Evolutionary conservation across 1,139 yeast genomes (phyloP).

Genomic region (Diutina neorugosa): DNA sequence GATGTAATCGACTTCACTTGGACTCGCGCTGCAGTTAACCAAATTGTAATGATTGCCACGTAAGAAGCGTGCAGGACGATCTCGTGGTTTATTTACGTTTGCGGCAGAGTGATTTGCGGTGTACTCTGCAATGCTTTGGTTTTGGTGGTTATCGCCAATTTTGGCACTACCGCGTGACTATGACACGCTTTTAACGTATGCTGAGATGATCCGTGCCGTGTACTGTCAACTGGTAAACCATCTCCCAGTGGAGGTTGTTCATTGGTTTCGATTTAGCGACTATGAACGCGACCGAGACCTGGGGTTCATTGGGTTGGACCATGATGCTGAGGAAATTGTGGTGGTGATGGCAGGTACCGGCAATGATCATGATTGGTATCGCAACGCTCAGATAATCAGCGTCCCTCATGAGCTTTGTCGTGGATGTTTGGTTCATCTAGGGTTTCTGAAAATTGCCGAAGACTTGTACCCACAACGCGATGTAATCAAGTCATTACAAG

Average conservation of each 20-base stretch:
- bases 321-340: slow-evolving; percentile 19
- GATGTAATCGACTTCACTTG: slow-evolving; percentile 28
- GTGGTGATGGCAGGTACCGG: slow-evolving; percentile 47
- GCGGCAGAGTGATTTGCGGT: not conserved
- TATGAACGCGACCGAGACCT: slow-evolving; percentile 37
- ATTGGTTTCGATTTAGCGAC: slow-evolving; percentile 24
- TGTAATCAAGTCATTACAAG: slow-evolving; percentile 17
- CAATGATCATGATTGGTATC: slow-evolving; percentile 42
- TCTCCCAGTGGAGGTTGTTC: slow-evolving; percentile 17
- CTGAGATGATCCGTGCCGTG: slow-evolving; percentile 24
- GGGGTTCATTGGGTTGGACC: slow-evolving; percentile 37
- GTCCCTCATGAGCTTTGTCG: slow-evolving; percentile 29
- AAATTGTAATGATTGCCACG: not conserved
- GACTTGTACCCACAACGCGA: slow-evolving; percentile 11
- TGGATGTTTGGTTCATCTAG: slow-evolving; percentile 47
- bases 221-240: slow-evolving; percentile 18
- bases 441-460: slow-evolving; percentile 36
- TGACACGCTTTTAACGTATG: slow-evolving; percentile 19
- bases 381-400: slow-evolving; percentile 37
- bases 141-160: not conserved
- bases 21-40: slow-evolving; percentile 28
- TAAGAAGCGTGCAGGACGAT: not conserved
- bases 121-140: not conserved
- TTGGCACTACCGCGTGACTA: slow-evolving; percentile 13
- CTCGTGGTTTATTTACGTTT: not conserved